Evolutionary conservation across 305 asterid species (phyloP).

Genomic region (Coffea humblotiana): DNA sequence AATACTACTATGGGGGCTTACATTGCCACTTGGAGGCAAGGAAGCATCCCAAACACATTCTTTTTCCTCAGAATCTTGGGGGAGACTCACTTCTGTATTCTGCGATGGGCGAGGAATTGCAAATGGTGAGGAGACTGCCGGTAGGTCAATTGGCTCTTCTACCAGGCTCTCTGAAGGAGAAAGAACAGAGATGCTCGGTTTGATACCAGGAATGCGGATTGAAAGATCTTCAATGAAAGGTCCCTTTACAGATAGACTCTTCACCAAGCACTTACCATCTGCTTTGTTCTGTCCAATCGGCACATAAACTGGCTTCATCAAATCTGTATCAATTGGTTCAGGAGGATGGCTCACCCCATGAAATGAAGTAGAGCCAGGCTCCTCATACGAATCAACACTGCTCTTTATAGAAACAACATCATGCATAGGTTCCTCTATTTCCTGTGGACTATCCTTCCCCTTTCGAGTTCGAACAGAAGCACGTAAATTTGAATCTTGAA

Average conservation of each 20-base stretch:
- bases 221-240: slow-evolving; percentile 66
- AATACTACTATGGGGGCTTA: slow-evolving; percentile 92
- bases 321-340: slow-evolving; percentile 77
- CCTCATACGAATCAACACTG: slow-evolving; percentile 67
- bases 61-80: slow-evolving; percentile 66
- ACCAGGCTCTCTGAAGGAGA: slow-evolving; percentile 61
- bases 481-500: slow-evolving; percentile 37
- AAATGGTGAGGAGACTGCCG: slow-evolving; percentile 54
- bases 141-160: slow-evolving; percentile 50
- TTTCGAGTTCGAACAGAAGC: slow-evolving; percentile 50
- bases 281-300: slow-evolving; percentile 59
- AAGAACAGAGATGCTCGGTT: slow-evolving; percentile 44
- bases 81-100: slow-evolving; percentile 52
- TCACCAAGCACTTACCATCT: slow-evolving; percentile 50
- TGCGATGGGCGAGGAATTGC: slow-evolving; percentile 57
- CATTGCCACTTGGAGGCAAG: slow-evolving; percentile 90
- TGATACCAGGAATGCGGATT: slow-evolving; percentile 47
- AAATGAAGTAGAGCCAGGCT: slow-evolving; percentile 76
- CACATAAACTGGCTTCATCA: slow-evolving; percentile 76
- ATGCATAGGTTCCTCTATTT: slow-evolving; percentile 56
- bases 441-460: slow-evolving; percentile 58
- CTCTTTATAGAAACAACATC: slow-evolving; percentile 55
- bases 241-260: slow-evolving; percentile 58
- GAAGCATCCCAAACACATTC: slow-evolving; percentile 96
- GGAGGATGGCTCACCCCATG: slow-evolving; percentile 96